Evolutionary conservation across 139 green algal genomes (phyloP), one percentile per base, ranked within the genome.

Genomic region (Haematococcus lacustris): DNA sequence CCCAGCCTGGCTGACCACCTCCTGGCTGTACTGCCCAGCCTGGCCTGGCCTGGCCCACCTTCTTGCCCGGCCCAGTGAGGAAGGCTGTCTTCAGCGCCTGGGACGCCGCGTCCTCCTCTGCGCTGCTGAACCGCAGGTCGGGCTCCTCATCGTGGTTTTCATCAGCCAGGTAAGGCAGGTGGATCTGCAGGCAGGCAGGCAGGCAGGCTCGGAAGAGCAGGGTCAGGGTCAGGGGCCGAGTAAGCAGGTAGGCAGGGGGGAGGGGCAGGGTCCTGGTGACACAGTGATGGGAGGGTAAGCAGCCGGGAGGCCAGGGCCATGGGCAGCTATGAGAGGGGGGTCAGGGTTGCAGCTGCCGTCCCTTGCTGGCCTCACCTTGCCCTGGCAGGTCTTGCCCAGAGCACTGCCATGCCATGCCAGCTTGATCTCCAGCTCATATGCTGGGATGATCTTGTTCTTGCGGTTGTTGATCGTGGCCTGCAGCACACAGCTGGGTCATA

Each of bases 121-220:
- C 65, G 47, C 67, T 38, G 5, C 25, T 30, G 40, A 74, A 70
- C 38, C 75, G 75, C n/a, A 94, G 34, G 76, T 97, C 92, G 1
- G 87, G 86, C 39, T 96, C 90, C 71, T 97, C 93, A 50, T 96
- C 91, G 28, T 93, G 78, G 61, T 97, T 96, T 68, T 97, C 93
- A 39, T 95, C 90, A 28, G 76, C 78, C 3, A 89, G 59, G 70
- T 95, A 91, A 17, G 87, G 87, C 23, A 88, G 43, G 60, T 82
- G 64, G 9, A 90, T 59, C 62, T 82, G 59, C 2, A 50, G n/a
- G 47, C 47, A 57, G 9, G 47, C 17, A 17, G 9, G 47, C 47
- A 57, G n/a, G n/a, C n/a, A n/a, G n/a, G n/a, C n/a, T n/a, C n/a
- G n/a, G n/a, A n/a, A n/a, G n/a, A n/a, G n/a, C n/a, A n/a, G n/a